Evolutionary conservation across 2,329 filamentous ascomycete species (phyloP), one percentile per base, ranked within the genome.

Genomic region (Fusarium temperatum): DNA sequence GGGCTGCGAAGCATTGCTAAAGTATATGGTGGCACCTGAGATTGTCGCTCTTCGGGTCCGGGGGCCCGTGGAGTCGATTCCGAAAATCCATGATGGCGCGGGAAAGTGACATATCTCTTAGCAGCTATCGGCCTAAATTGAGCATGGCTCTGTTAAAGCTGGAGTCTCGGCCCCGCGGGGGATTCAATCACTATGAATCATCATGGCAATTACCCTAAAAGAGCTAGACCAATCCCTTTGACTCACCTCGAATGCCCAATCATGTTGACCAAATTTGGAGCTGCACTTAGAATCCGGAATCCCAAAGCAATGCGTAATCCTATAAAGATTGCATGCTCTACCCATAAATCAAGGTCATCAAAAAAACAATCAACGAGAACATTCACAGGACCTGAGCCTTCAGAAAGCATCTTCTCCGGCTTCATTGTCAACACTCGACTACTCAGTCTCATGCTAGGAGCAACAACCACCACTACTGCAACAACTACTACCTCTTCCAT

Each of bases 141-240:
- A n/a, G n/a, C n/a, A n/a, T n/a, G n/a, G n/a, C n/a, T n/a, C n/a
- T n/a, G n/a, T n/a, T n/a, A n/a, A n/a, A n/a, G n/a, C n/a, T n/a
- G n/a, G 28, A 26, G 66, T 68, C 51, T 6, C n/a, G 36, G 32
- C 7, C n/a, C 55, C 41, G 32, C 32, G 32, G 32, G 12, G 8
- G 6, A 11, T 24, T 18, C 2, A 45, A 56, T 69, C 66, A 69
- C 65, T 69, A 69, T 69, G 66, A 69, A 63, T 69, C 66, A 69
- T 69, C 41, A 13, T 14, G 12, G 9, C 12, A 17, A 51, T 8
- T 12, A 22, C 20, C 57, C n/a, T 18, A 51, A 63, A 63, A 12
- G 2, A 28, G 57, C n/a, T 69, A 63, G 50, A 4, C 2, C 4
- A 7, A 4, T 8, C 8, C 0, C 3, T 20, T 64, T 51, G 65